Evolutionary conservation across 192 early-diverging fungal species (phyloP), one percentile per base, ranked within the genome.

Genomic region (Dimargaris verticillata): DNA sequence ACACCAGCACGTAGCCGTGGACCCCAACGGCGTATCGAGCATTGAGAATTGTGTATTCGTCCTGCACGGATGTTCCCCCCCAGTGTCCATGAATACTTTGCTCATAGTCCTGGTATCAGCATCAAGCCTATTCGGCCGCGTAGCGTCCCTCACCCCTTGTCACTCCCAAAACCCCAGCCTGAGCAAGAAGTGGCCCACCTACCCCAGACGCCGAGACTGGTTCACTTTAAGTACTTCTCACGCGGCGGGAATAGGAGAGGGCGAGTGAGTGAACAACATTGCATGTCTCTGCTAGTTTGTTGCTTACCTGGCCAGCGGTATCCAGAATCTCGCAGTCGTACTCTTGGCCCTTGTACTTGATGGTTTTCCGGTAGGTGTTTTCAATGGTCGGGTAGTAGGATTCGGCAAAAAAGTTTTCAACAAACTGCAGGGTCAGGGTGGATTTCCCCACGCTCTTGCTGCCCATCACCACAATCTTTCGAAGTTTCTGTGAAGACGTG

Each of bases 301-400:
- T 17, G 46, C 65, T 71, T 83, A 82, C 82, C 79, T 95, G 92
- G 57, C 95, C 95, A 10, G 95, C 90, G 11, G 95, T 96, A 68
- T 98, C 95, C 63, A 91, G 87, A 52, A 96, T 95, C 61, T 88
- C 89, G 38, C 85, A 78, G 42, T 79, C 80, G 61, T 92, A 94
- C 68, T 95, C 91, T 67, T 88, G 80, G 17, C 84, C 83, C 66
- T 75, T 74, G 61, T 87, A 82, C 53, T 80, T 80, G 60, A 98
- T 82, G 61, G 82, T 82, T 71, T 94, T 95, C 20, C 77, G 89
- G 69, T 91, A 86, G 25, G 87, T 88, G 65, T 86, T 91, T 70
- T 89, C 92, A 62, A 98, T 93, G 20, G 95, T 98, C 20, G 95
- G 95, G 63, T 92, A 91, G 67, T 98, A 96, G 51, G 82, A 82